Conservation (phyloP, 805 yeast genomes). For the Nakazawaea ernobii region DNA sequence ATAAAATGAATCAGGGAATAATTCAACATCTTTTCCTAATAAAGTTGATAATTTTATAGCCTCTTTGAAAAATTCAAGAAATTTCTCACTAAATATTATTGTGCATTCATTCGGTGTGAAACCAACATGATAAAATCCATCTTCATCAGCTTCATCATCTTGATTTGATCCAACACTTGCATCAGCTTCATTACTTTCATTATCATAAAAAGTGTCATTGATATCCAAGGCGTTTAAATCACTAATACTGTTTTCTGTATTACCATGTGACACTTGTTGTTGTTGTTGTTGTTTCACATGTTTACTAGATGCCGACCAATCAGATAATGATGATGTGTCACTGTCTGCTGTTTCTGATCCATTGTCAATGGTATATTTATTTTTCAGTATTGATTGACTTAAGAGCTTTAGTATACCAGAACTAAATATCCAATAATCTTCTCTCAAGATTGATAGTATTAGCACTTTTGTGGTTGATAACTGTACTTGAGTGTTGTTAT, state of each 20-base stretch:
- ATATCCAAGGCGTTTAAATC: not conserved
- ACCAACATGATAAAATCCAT: constrained; percentile 52
- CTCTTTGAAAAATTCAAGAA: constrained; percentile 34
- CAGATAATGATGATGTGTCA: constrained; percentile 6
- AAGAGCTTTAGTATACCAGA: constrained; percentile 45
- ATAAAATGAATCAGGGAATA: constrained; percentile 39
- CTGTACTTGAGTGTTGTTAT: constrained; percentile 40
- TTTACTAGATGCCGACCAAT: constrained; percentile 11
- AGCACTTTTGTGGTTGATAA: constrained; percentile 40
- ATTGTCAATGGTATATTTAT: constrained; percentile 17
- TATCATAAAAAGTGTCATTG: not conserved
- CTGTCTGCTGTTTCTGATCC: constrained; percentile 12
- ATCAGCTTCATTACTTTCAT: constrained; percentile 10
- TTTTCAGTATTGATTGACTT: constrained; percentile 27
- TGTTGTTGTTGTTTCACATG: constrained; percentile 3
- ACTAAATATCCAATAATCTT: constrained; percentile 46
- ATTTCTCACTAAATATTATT: constrained; percentile 40
- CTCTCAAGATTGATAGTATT: constrained; percentile 48
- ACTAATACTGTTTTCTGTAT: constrained; percentile 1
- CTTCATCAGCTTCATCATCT: constrained; percentile 30
- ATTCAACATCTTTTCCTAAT: constrained; percentile 31
- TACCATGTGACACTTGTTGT: not conserved
- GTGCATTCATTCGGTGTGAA: constrained; percentile 62
- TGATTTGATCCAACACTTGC: constrained; percentile 3
- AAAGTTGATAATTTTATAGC: constrained; percentile 30